A percentile compares a stretch with the other conserved stretches of the same genome.
Conservation (phyloP, 768 basidiomycete genomes). For the Hericium alpestre region DNA sequence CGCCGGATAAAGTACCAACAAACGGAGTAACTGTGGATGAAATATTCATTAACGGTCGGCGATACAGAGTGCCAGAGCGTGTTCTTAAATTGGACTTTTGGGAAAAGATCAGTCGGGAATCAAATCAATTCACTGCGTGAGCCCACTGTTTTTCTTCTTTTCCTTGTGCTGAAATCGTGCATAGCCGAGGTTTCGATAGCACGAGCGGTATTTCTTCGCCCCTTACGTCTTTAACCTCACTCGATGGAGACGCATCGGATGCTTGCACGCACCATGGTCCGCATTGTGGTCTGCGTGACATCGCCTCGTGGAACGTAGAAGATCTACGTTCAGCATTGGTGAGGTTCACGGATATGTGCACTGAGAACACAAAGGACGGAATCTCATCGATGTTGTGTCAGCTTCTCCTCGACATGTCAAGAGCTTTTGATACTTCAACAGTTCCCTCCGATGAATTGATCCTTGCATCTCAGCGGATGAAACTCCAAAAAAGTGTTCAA, state of each 20-base stretch:
- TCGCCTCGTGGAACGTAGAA: slow-evolving; percentile 8
- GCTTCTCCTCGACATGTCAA: slow-evolving; percentile 12
- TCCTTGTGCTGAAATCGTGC: too few relatives aligned
- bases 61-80: slow-evolving; percentile 88
- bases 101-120: slow-evolving; percentile 48
- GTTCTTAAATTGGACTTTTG: slow-evolving; percentile 93
- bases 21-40: slow-evolving; percentile 62
- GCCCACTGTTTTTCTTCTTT: too few relatives aligned
- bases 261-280: not conserved
- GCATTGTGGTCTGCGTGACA: not conserved
- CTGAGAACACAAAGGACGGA: not conserved
- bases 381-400: not conserved
- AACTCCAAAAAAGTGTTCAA: not conserved
- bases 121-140: not conserved
- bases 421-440: not conserved
- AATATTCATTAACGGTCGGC: slow-evolving; percentile 76
- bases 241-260: slow-evolving; percentile 8
- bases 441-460: not conserved
- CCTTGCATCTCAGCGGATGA: not conserved
- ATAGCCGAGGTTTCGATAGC: not conserved
- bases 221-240: slow-evolving; percentile 16
- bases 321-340: slow-evolving; percentile 12
- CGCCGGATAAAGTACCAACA: slow-evolving; percentile 43
- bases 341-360: not conserved
- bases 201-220: slow-evolving; percentile 17